phyloP scores from a whole-genome alignment of 1,139 yeast species.

The Sugiyamaella castrensis region DNA sequence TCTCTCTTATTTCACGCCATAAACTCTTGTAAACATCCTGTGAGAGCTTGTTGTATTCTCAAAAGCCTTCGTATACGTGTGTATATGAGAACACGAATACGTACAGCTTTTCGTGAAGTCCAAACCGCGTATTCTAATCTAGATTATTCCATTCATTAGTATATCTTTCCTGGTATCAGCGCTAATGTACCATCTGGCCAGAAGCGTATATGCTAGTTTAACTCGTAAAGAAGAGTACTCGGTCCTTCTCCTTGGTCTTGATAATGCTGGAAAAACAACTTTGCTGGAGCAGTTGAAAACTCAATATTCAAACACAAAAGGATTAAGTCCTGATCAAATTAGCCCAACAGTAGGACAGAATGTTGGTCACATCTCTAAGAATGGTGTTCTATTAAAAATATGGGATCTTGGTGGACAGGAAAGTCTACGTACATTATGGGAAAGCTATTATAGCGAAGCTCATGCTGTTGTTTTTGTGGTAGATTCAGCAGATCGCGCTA shows the following conservation, averaged over 20 bases:
- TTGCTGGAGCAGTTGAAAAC: constrained; percentile 62
- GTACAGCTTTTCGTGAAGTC: too few relatives aligned
- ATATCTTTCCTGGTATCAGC: background rate
- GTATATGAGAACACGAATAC: too few relatives aligned
- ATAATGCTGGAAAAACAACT: constrained; percentile 95
- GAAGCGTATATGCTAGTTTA: constrained; percentile 55
- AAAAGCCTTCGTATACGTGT: too few relatives aligned
- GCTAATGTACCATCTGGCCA: constrained; percentile 62
- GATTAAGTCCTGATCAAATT: constrained; percentile 49
- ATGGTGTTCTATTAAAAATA: constrained; percentile 62
- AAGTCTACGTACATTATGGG: constrained; percentile 79
- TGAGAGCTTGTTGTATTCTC: too few relatives aligned
- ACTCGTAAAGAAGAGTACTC: constrained; percentile 65
- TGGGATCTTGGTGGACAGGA: constrained; percentile 98
- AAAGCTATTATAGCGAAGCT: constrained; percentile 75
- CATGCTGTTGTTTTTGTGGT: constrained; percentile 92
- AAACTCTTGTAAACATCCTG: too few relatives aligned
- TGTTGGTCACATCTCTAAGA: constrained; percentile 52
- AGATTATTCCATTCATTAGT: too few relatives aligned
- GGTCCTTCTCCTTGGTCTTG: constrained; percentile 81
- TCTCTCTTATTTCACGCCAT: too few relatives aligned
- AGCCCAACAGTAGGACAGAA: constrained; percentile 80
- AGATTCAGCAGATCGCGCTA: constrained; percentile 80
- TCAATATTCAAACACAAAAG: constrained; percentile 43
- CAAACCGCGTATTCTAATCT: too few relatives aligned